These are phyloP conservation scores for Verticillium nubilum DNA, from an alignment of 2,329 filamentous ascomycete species.

Conservation along the genomic window DNA sequence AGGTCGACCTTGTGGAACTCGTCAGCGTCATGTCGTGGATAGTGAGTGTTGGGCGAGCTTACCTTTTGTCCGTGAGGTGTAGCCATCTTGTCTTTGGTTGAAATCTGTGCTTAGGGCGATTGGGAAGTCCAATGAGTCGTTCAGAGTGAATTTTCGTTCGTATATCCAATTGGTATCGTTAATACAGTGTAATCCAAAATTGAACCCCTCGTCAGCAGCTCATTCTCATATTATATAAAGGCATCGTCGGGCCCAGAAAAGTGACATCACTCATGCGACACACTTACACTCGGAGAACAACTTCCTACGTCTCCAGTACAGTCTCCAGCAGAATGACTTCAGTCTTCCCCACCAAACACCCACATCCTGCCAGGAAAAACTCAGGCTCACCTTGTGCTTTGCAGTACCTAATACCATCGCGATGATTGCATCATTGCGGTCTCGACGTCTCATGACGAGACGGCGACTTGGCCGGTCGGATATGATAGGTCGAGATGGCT, in stretches of 20 bases:
- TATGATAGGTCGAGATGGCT: not conserved
- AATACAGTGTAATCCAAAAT: not conserved
- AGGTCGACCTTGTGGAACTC: conserved; percentile 30
- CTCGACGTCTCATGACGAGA: not conserved
- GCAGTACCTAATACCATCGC: not conserved
- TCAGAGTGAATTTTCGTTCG: not conserved
- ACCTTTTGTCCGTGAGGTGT: not conserved
- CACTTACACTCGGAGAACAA: not conserved
- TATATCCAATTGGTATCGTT: not conserved
- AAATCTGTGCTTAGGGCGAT: not conserved
- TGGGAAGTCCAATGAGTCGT: not conserved
- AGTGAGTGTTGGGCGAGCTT: not conserved
- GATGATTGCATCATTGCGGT: not conserved
- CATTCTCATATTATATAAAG: not conserved
- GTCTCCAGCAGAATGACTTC: not conserved
- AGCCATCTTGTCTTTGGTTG: not conserved
- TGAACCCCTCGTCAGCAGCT: not conserved
- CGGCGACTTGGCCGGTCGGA: not conserved
- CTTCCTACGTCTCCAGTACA: not conserved
- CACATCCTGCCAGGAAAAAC: not conserved
- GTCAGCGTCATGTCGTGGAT: not conserved
- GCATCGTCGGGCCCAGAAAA: not conserved
- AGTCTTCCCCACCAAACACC: not conserved
- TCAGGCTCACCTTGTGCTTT: not conserved
- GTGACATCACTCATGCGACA: not conserved